A percentile compares a stretch with the other conserved stretches of the same genome.
Evolutionary conservation across 2,329 filamentous ascomycete species (phyloP).

Genomic region (Domatiomyces catenatus): DNA sequence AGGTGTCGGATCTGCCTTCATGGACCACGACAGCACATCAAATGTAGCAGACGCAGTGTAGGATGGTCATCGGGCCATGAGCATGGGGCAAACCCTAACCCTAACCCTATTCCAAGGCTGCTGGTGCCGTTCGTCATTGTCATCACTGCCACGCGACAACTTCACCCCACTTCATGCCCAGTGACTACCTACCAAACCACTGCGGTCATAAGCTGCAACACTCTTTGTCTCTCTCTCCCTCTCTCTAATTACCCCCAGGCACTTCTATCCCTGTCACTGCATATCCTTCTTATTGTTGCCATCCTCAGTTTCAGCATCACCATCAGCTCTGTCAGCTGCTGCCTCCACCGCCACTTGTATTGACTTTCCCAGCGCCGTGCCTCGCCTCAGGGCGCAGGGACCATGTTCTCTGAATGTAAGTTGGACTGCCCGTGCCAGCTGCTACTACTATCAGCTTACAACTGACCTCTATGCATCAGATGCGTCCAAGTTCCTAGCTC

Average conservation of each 20-base stretch:
- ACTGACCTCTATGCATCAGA: conserved; percentile 40
- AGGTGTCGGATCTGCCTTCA: conserved; percentile 24
- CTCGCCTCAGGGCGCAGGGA: conserved; percentile 12
- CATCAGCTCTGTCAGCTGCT: background rate
- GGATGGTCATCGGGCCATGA: background rate
- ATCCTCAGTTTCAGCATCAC: background rate
- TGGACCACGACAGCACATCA: background rate
- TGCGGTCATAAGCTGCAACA: background rate
- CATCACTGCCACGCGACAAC: background rate
- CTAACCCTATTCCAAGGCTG: background rate
- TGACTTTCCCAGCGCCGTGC: background rate
- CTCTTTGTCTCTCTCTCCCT: background rate
- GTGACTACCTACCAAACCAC: background rate
- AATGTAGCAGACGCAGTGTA: background rate
- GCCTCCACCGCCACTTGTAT: conserved; percentile 2
- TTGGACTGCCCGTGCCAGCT: no score
- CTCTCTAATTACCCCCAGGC: background rate
- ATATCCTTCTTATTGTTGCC: background rate
- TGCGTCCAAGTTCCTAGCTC: conserved; percentile 88
- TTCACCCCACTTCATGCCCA: no score
- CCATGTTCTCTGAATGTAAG: conserved; percentile 86
- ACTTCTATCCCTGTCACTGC: background rate
- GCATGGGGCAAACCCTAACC: background rate
- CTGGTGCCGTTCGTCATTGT: background rate
- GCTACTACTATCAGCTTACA: no score